Evolutionary conservation across 805 yeast genomes (phyloP), one percentile per base, ranked within the genome.

Genomic region (Ogataea salicorniae): DNA sequence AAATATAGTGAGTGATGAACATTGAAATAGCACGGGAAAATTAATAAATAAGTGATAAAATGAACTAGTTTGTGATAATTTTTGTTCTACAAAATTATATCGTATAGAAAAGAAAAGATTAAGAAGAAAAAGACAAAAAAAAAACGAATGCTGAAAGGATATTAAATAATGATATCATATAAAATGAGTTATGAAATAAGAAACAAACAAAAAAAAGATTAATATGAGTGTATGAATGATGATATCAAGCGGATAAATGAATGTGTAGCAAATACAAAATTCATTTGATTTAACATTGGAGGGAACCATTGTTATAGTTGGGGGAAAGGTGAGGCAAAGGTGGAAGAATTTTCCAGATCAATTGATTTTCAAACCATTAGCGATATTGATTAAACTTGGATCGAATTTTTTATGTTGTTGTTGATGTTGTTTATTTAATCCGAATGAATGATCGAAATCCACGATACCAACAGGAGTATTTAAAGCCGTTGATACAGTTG

Each of bases 391-490:
- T n/a, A 39, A 39, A 39, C 31, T 39, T 15, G 41, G 26, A 26
- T 39, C 41, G 18, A 39, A 15, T n/a, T 17, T 15, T 6, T 20
- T 37, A 13, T 14, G 29, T 20, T 37, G 29, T 6, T 29, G 14
- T 5, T 43, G 43, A 18, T 31, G 39, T 13, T 34, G 42, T 5
- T 46, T 39, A 16, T 34, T n/a, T 18, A 31, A 35, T 15, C 48
- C 51, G 46, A 42, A 51, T 2, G 53, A 36, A 26, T 45, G 47
- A 38, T 53, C 57, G 45, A 49, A 51, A 22, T 49, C 39, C 34
- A 43, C 14, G 42, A 48, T 23, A 26, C 3, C 11, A 6, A 35
- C 20, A 35, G 16, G 48, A 45, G 18, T 43, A 36, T 8, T 37
- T 9, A 15, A 37, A n/a, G 5, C 31, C 9, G 31, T 26, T 26